phyloP scores from a whole-genome alignment of 176 grass and related monocot genomes.

The Eragrostis nindensis region DNA sequence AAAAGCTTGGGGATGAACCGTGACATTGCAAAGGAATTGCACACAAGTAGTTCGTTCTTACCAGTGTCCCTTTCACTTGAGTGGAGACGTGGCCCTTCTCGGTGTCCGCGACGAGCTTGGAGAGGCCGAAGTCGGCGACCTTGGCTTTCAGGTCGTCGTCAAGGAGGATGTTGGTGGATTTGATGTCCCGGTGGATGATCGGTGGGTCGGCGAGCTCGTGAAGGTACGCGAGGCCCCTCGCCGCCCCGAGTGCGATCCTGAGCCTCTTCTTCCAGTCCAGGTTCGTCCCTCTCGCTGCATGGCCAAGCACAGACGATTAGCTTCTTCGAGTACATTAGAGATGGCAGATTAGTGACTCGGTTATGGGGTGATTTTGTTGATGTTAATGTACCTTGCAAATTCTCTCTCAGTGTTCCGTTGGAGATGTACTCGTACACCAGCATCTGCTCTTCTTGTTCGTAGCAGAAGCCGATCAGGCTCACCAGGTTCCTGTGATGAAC shows the following conservation, averaged over 20 bases:
- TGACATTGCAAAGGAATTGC: not conserved
- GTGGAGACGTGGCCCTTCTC: conserved; percentile 59
- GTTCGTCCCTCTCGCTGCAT: conserved; percentile 52
- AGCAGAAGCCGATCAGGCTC: conserved; percentile 81
- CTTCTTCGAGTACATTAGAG: not conserved
- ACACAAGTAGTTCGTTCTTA: not conserved
- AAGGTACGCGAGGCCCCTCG: conserved; percentile 73
- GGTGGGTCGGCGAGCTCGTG: conserved; percentile 81
- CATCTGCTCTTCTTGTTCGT: conserved; percentile 74
- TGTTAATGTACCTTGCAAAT: conserved; percentile 47
- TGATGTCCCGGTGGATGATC: conserved; percentile 72
- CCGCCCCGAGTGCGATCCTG: conserved; percentile 59
- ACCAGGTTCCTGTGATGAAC: conserved; percentile 89
- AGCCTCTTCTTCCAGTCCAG: conserved; percentile 82
- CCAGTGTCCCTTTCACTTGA: conserved; percentile 79
- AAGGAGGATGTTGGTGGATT: conserved; percentile 76
- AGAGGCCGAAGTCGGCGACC: conserved; percentile 74
- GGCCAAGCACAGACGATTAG: too few species aligned
- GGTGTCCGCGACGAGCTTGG: conserved; percentile 60
- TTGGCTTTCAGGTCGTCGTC: conserved; percentile 77
- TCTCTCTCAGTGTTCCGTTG: conserved; percentile 68
- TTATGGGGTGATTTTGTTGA: not conserved
- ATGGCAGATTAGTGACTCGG: not conserved
- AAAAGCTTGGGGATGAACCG: too few species aligned
- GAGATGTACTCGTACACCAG: conserved; percentile 81